phyloP scores from a whole-genome alignment of 257 asterid genomes.

The Rhazya stricta region DNA sequence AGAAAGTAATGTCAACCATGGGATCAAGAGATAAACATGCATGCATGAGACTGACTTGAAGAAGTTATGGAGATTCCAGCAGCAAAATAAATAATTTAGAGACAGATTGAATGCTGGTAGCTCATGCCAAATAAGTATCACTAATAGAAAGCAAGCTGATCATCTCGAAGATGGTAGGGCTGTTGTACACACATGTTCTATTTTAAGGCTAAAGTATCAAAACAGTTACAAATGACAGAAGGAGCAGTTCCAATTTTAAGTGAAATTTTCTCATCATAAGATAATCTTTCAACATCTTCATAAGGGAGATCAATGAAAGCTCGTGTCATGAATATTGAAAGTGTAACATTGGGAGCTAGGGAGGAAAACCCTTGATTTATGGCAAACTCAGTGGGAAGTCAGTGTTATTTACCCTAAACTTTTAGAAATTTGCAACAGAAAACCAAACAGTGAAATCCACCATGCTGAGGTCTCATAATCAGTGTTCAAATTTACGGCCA shows the following conservation, averaged over 20 bases:
- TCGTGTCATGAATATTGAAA: background rate
- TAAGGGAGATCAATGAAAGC: background rate
- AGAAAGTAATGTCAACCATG: background rate
- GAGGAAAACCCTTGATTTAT: background rate
- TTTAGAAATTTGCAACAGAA: background rate
- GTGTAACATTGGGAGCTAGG: background rate
- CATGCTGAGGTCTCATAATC: background rate
- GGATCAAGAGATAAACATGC: background rate
- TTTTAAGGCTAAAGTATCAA: background rate
- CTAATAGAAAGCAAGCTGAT: background rate
- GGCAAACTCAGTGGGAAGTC: background rate
- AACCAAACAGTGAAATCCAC: background rate
- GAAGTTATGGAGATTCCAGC: background rate
- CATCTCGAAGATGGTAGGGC: background rate
- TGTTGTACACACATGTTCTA: background rate
- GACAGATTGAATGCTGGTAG: background rate
- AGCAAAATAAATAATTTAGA: background rate
- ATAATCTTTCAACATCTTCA: background rate
- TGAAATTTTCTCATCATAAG: background rate
- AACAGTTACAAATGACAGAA: background rate
- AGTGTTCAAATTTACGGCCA: background rate
- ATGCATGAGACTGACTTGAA: background rate
- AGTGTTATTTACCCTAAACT: background rate
- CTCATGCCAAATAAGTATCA: background rate
- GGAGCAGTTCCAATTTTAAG: background rate